Evolutionary conservation across 1,139 yeast genomes (phyloP).

Genomic region (Komagataea norvegica): DNA sequence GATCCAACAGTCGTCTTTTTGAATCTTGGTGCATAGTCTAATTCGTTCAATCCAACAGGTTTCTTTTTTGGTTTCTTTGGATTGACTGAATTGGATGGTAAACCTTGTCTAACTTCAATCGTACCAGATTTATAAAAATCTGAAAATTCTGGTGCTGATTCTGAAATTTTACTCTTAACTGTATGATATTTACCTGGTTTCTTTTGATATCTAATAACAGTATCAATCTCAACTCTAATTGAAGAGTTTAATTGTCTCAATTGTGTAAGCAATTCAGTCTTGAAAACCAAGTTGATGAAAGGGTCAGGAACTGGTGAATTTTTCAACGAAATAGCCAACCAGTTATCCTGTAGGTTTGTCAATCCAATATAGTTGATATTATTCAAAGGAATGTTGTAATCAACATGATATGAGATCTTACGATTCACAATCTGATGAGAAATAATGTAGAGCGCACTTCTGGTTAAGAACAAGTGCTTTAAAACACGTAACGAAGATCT

Average conservation of each 20-base stretch:
- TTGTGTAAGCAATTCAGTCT: constrained; percentile 84
- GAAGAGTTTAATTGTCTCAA: constrained; percentile 59
- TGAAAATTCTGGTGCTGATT: constrained; percentile 54
- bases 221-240: constrained; percentile 61
- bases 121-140: constrained; percentile 88
- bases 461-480: constrained; percentile 68
- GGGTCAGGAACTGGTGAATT: constrained; percentile 68
- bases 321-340: constrained; percentile 73
- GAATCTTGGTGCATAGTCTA: constrained; percentile 25
- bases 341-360: constrained; percentile 81
- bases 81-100: constrained; percentile 65
- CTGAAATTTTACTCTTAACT: constrained; percentile 63
- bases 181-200: constrained; percentile 80
- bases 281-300: constrained; percentile 73
- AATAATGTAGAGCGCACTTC: constrained; percentile 56
- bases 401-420: constrained; percentile 62
- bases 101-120: constrained; percentile 76
- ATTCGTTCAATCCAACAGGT: constrained; percentile 13
- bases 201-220: constrained; percentile 78
- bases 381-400: constrained; percentile 56
- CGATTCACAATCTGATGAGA: constrained; percentile 71
- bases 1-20: no score
- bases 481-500: constrained; percentile 80
- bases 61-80: constrained; percentile 63
- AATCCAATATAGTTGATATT: constrained; percentile 62